Evolutionary conservation across 129 eudicot genomes (phyloP).

Genomic region (Pulicaria dysenterica): DNA sequence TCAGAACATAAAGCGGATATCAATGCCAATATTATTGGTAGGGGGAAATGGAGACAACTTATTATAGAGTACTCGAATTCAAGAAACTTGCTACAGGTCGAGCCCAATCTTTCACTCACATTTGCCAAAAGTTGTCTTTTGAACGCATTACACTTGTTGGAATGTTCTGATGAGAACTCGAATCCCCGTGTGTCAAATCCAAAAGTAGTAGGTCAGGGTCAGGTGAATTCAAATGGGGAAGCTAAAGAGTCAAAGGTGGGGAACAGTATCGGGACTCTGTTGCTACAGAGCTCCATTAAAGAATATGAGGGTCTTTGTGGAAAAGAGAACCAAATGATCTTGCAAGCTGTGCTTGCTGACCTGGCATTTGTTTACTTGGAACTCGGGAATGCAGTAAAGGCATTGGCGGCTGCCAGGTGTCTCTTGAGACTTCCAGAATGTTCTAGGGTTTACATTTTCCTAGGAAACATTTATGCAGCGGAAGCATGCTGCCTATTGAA

Average conservation of each 20-base stretch:
- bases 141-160: slow-evolving; percentile 66
- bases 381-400: slow-evolving; percentile 65
- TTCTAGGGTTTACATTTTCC: slow-evolving; percentile 57
- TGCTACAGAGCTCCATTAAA: slow-evolving; percentile 46
- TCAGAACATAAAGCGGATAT: slow-evolving; percentile 56
- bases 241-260: slow-evolving; percentile 69
- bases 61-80: slow-evolving; percentile 44
- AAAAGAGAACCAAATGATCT: slow-evolving; percentile 63
- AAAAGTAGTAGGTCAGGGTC: slow-evolving; percentile 34
- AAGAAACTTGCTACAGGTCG: slow-evolving; percentile 37
- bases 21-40: slow-evolving; percentile 59
- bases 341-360: slow-evolving; percentile 73
- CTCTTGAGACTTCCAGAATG: slow-evolving; percentile 69
- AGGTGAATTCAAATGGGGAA: slow-evolving; percentile 73
- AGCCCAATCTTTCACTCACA: slow-evolving; percentile 55
- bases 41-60: slow-evolving; percentile 89
- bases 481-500: slow-evolving; percentile 83
- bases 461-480: slow-evolving; percentile 78
- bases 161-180: slow-evolving; percentile 35
- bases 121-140: slow-evolving; percentile 75
- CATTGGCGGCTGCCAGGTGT: slow-evolving; percentile 65
- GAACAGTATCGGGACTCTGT: slow-evolving; percentile 38
- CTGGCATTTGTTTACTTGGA: slow-evolving; percentile 82
- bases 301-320: slow-evolving; percentile 58
- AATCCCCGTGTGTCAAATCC: slow-evolving; percentile 36